A percentile compares a stretch with the other conserved stretches of the same genome.
Conservation (phyloP, 2,329 filamentous ascomycete species). For the Colletotrichum coccodes region DNA sequence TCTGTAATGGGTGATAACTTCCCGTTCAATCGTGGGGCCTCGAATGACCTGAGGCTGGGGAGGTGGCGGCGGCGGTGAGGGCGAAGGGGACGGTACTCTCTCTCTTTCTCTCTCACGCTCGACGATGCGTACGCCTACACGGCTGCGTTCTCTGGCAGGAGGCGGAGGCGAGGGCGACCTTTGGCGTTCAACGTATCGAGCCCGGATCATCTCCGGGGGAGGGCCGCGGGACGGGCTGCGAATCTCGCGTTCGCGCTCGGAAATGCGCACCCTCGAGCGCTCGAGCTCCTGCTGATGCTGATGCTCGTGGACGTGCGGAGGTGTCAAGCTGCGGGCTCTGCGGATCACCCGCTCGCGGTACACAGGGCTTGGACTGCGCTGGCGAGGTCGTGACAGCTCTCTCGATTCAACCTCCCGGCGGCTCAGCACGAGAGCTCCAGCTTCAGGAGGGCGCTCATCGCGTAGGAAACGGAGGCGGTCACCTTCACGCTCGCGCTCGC, state of each 20-base stretch:
- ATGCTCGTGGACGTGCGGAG: conserved; percentile 36
- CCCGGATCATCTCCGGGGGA: conserved; percentile 44
- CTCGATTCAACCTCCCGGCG: conserved; percentile 65
- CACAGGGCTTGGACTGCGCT: conserved; percentile 54
- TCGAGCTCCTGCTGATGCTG: conserved; percentile 41
- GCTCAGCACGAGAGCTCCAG: conserved; percentile 64
- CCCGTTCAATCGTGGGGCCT: conserved; percentile 84
- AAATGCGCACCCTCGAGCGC: conserved; percentile 50
- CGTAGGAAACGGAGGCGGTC: conserved; percentile 57
- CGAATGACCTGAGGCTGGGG: conserved; percentile 74
- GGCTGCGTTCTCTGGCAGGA: conserved; percentile 29
- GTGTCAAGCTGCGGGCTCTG: conserved; percentile 55
- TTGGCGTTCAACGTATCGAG: conserved; percentile 53
- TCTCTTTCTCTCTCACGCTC: conserved; percentile 55
- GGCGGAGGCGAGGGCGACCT: conserved; percentile 47
- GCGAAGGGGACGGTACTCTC: conserved; percentile 57
- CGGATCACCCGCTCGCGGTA: conserved; percentile 49
- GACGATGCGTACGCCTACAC: conserved; percentile 51
- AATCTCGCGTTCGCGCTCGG: conserved; percentile 49
- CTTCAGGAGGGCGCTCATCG: conserved; percentile 58
- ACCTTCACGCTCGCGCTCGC: conserved; percentile 52
- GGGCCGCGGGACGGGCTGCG: conserved; percentile 50
- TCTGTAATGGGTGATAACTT: conserved; percentile 88
- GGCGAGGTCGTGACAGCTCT: conserved; percentile 57
- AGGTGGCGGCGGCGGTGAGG: conserved; percentile 64